These are phyloP conservation scores for Xylaria sp. DNA, from an alignment of 2,329 filamentous ascomycete species.

Conservation along the genomic window DNA sequence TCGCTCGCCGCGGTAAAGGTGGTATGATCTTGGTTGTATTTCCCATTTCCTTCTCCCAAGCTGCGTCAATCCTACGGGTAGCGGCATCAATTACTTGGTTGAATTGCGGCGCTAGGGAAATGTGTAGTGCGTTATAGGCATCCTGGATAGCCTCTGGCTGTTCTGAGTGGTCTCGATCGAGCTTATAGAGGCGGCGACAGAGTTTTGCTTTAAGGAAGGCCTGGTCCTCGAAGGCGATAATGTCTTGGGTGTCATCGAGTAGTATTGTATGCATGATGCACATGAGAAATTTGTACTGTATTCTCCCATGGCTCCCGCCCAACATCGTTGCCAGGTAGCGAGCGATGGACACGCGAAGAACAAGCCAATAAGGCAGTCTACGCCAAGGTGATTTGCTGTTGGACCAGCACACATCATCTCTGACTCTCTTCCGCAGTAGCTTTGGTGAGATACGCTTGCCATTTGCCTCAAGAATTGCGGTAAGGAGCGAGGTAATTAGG, in stretches of 20 bases:
- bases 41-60: conserved; percentile 45
- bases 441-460: conserved; percentile 44
- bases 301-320: conserved; percentile 44
- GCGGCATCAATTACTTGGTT: conserved; percentile 32
- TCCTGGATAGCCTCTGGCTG: conserved; percentile 9
- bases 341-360: conserved; percentile 59
- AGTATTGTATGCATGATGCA: conserved; percentile 49
- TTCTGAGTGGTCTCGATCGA: conserved; percentile 46
- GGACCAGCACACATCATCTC: conserved; percentile 62
- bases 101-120: conserved; percentile 32
- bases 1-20: conserved; percentile 42
- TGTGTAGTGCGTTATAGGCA: conserved; percentile 36
- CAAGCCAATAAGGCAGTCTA: conserved; percentile 61
- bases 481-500: conserved; percentile 60
- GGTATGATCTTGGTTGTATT: conserved; percentile 43
- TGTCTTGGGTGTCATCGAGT: conserved; percentile 42
- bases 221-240: conserved; percentile 41
- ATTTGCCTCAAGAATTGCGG: conserved; percentile 59
- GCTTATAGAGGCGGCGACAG: conserved; percentile 59
- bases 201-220: conserved; percentile 54
- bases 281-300: conserved; percentile 61
- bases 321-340: conserved; percentile 49
- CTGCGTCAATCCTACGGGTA: conserved; percentile 31
- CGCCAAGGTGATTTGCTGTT: conserved; percentile 60
- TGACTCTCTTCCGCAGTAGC: conserved; percentile 57